Evolutionary conservation across 164 flowering plant species (phyloP).

Genomic region (Vitis rotundifolia): DNA sequence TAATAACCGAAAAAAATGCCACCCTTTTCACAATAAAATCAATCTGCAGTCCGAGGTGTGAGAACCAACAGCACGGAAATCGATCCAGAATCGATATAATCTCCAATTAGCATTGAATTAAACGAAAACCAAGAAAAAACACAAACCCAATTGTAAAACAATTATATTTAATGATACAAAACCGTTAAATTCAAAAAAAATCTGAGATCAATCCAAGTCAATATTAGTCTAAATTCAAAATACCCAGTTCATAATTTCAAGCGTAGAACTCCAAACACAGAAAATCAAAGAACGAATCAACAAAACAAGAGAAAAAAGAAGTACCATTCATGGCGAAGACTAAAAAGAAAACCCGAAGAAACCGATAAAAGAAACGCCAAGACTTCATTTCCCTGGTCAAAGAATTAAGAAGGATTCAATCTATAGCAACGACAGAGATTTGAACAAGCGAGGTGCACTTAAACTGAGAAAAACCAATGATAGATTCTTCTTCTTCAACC

Average conservation of each 20-base stretch:
- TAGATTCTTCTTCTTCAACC: constrained; percentile 14
- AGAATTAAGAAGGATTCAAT: constrained; percentile 9
- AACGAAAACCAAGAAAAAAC: not conserved
- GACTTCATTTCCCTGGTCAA: constrained; percentile 11
- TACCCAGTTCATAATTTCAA: too few species aligned
- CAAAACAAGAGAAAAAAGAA: not conserved
- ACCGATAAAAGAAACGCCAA: not conserved
- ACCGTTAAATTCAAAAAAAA: not conserved
- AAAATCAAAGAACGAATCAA: not conserved
- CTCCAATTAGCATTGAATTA: not conserved
- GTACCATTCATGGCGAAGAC: constrained; percentile 20
- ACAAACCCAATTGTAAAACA: not conserved
- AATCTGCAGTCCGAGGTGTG: too few species aligned
- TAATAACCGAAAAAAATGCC: too few species aligned
- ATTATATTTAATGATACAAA: not conserved
- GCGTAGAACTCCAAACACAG: not conserved
- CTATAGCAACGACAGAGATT: constrained; percentile 2
- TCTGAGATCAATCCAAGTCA: not conserved
- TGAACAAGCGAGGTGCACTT: constrained; percentile 7
- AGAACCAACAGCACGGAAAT: too few species aligned
- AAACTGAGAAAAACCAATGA: not conserved
- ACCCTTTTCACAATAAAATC: too few species aligned
- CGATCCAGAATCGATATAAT: too few species aligned
- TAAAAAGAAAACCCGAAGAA: constrained; percentile 5
- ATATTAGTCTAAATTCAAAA: not conserved